A percentile compares a stretch with the other conserved stretches of the same genome.
Conservation (phyloP, 1,284 basidiomycete genomes). For the Cystobasidium pallidum region DNA sequence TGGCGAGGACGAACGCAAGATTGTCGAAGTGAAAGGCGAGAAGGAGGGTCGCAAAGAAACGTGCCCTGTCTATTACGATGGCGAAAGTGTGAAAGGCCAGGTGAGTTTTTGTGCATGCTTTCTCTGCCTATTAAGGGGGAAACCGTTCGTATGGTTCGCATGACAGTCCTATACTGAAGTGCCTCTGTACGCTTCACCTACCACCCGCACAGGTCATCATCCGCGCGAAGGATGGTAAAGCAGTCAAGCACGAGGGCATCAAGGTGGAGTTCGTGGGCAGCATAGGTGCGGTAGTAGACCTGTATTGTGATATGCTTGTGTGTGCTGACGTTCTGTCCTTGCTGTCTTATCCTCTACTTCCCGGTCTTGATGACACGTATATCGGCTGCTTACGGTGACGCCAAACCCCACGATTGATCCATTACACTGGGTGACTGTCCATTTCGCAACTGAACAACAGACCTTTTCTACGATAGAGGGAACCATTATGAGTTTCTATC, state of each 20-base stretch:
- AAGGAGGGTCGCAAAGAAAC: slow-evolving; percentile 79
- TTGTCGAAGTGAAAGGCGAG: slow-evolving; percentile 63
- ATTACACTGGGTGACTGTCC: too few species aligned
- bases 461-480: slow-evolving; percentile 93
- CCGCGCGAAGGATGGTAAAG: slow-evolving; percentile 91
- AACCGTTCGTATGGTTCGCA: too few species aligned
- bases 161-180: not conserved
- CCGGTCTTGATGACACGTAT: not conserved
- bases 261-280: slow-evolving; percentile 97
- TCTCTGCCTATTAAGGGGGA: too few species aligned
- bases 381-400: not conserved
- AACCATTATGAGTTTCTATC: slow-evolving; percentile 98
- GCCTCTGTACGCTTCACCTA: not conserved
- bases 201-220: slow-evolving; percentile 70
- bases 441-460: slow-evolving; percentile 58
- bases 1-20: slow-evolving; percentile 82
- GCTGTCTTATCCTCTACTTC: not conserved
- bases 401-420: too few species aligned
- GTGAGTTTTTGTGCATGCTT: slow-evolving; percentile 62
- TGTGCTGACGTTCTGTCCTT: not conserved
- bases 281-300: slow-evolving; percentile 69
- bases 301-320: not conserved
- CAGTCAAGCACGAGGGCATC: slow-evolving; percentile 91
- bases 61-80: slow-evolving; percentile 94
- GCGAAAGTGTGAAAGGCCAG: slow-evolving; percentile 83